Conservation (phyloP, 164 flowering plant species). For the Vitis vinifera region DNA sequence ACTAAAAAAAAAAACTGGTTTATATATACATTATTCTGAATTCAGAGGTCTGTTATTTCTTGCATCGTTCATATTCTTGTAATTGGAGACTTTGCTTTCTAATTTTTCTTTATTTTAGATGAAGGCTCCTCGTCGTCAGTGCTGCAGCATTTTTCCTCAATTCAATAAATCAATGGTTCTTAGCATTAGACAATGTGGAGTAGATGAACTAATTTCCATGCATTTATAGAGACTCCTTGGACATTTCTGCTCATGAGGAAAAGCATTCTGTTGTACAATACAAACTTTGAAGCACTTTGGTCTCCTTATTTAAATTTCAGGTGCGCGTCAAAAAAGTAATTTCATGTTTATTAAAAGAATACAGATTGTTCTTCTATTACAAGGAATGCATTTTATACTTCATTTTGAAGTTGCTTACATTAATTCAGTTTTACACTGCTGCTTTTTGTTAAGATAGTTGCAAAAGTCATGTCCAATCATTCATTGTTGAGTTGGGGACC, state of each 20-base stretch:
- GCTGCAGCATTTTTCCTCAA: conserved; percentile 53
- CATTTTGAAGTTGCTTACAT: too few relatives aligned
- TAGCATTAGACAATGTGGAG: conserved; percentile 51
- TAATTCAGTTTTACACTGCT: too few relatives aligned
- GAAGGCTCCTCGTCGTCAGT: conserved; percentile 71
- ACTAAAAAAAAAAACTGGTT: too few relatives aligned
- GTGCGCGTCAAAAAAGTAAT: too few relatives aligned
- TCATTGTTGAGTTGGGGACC: too few relatives aligned
- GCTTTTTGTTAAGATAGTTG: too few relatives aligned
- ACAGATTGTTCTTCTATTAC: too few relatives aligned
- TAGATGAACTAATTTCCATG: conserved; percentile 62
- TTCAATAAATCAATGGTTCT: conserved; percentile 41
- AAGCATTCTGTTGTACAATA: background rate
- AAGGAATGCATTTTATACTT: too few relatives aligned
- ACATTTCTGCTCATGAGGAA: background rate
- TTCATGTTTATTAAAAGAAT: too few relatives aligned
- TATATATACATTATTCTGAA: too few relatives aligned
- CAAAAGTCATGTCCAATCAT: too few relatives aligned
- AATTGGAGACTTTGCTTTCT: background rate
- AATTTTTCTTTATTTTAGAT: conserved; percentile 28
- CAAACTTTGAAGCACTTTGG: conserved; percentile 1
- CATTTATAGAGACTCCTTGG: conserved; percentile 10
- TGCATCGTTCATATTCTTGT: background rate
- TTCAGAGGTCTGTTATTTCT: too few relatives aligned
- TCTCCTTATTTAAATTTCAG: background rate